Conservation (phyloP, 2,329 filamentous ascomycete species). For the Stagonosporopsis rhizophila region DNA sequence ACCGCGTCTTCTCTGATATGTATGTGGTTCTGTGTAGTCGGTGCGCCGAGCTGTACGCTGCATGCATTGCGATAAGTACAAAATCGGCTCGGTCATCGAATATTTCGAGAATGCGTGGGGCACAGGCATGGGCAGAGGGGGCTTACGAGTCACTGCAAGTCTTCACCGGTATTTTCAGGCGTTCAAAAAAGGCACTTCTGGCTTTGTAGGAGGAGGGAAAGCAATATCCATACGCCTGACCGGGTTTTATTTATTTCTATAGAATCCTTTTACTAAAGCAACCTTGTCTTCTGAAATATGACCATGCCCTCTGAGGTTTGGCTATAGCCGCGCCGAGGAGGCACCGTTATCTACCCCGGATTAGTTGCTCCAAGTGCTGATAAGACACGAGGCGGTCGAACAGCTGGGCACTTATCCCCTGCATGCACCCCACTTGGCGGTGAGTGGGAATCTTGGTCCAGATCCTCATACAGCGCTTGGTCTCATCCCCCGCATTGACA, state of each 20-base stretch:
- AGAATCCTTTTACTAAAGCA: conserved; percentile 21
- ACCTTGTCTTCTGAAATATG: conserved; percentile 16
- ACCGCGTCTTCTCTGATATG: conserved; percentile 13
- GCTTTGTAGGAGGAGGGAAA: neutral
- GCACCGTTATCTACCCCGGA: conserved; percentile 31
- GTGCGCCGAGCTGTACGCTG: neutral
- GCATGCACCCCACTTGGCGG: conserved; percentile 7
- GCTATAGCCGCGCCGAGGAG: conserved; percentile 19
- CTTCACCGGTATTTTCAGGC: neutral
- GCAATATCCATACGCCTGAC: too few relatives aligned
- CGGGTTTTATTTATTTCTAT: neutral
- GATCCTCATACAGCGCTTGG: neutral
- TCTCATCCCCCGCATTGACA: too few relatives aligned
- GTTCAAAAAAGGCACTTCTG: neutral
- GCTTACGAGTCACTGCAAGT: neutral
- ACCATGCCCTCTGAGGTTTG: conserved; percentile 21
- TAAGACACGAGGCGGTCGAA: conserved; percentile 33
- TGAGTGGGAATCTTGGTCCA: conserved; percentile 3
- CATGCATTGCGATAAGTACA: neutral
- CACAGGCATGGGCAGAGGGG: neutral
- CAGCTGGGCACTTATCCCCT: conserved; percentile 10
- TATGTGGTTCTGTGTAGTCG: neutral
- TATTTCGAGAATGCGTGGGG: neutral
- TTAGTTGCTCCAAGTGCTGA: conserved; percentile 34
- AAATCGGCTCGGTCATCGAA: neutral